A percentile compares a stretch with the other conserved stretches of the same genome.
These are phyloP conservation scores for Cladosporium velox DNA, from an alignment of 2,329 filamentous ascomycete genomes.

Conservation along the genomic window DNA sequence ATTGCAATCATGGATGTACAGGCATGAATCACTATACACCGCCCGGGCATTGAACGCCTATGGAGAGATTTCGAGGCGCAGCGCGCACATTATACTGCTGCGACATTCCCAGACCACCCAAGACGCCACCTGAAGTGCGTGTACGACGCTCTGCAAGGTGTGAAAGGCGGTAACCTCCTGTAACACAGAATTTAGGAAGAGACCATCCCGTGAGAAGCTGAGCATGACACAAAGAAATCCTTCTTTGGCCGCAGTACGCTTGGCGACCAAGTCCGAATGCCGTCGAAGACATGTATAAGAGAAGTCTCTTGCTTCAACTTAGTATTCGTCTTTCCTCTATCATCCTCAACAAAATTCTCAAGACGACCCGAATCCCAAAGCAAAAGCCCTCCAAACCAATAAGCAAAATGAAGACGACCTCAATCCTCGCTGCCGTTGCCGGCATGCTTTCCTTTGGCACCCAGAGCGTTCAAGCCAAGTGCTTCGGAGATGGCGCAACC, in stretches of 20 bases:
- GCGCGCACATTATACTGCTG: background rate
- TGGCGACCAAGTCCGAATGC: background rate
- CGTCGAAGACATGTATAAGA: background rate
- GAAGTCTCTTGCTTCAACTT: background rate
- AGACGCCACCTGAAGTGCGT: background rate
- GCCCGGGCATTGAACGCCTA: background rate
- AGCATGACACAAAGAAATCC: background rate
- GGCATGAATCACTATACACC: background rate
- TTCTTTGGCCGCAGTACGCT: background rate
- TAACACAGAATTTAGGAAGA: background rate
- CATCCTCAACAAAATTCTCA: background rate
- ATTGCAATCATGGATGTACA: background rate
- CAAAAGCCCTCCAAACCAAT: background rate
- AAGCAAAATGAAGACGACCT: background rate
- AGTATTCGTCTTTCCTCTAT: background rate
- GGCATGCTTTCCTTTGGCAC: background rate
- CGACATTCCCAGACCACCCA: background rate
- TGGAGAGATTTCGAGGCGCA: background rate
- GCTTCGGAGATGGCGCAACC: constrained; percentile 20
- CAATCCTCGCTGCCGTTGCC: background rate
- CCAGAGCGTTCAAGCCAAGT: constrained; percentile 1
- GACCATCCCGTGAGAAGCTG: background rate
- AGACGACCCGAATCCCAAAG: background rate
- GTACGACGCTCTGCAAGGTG: background rate
- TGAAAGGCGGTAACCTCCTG: background rate